These are phyloP conservation scores for Emydomyces testavorans DNA, from an alignment of 2,329 filamentous ascomycete genomes.

Conservation along the genomic window DNA sequence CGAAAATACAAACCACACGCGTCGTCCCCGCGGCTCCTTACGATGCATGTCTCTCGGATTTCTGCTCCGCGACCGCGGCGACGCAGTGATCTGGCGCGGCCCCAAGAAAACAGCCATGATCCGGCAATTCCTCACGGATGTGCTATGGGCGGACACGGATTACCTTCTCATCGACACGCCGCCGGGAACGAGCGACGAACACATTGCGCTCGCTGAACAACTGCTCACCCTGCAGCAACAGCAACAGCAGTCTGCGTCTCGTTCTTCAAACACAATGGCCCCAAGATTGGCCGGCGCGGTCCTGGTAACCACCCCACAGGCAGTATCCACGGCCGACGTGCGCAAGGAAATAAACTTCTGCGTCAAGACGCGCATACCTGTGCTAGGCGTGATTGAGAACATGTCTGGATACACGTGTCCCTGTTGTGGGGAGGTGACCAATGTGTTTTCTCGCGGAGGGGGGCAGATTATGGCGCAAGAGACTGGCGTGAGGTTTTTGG, in stretches of 20 bases:
- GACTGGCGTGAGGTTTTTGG: slow-evolving; percentile 72
- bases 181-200: slow-evolving; percentile 90
- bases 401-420: slow-evolving; percentile 55
- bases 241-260: background rate
- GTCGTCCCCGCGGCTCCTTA: slow-evolving; percentile 28
- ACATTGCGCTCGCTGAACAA: slow-evolving; percentile 87
- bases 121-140: slow-evolving; percentile 84
- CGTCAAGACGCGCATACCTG: slow-evolving; percentile 63
- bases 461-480: slow-evolving; percentile 81
- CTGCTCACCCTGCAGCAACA: slow-evolving; percentile 42
- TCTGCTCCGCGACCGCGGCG: slow-evolving; percentile 66
- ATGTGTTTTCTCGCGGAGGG: slow-evolving; percentile 85
- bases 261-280: slow-evolving; percentile 15
- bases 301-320: slow-evolving; percentile 91
- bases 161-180: slow-evolving; percentile 93
- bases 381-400: slow-evolving; percentile 89
- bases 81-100: slow-evolving; percentile 93
- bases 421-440: slow-evolving; percentile 68
- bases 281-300: slow-evolving; percentile 75
- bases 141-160: slow-evolving; percentile 76
- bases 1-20: background rate
- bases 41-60: slow-evolving; percentile 88
- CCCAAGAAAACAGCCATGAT: slow-evolving; percentile 99
- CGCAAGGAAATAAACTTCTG: slow-evolving; percentile 93
- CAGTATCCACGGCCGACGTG: slow-evolving; percentile 84